Base-by-base conservation (phyloP, 177 flowering plant genomes). In the Telopea speciosissima region DNA sequence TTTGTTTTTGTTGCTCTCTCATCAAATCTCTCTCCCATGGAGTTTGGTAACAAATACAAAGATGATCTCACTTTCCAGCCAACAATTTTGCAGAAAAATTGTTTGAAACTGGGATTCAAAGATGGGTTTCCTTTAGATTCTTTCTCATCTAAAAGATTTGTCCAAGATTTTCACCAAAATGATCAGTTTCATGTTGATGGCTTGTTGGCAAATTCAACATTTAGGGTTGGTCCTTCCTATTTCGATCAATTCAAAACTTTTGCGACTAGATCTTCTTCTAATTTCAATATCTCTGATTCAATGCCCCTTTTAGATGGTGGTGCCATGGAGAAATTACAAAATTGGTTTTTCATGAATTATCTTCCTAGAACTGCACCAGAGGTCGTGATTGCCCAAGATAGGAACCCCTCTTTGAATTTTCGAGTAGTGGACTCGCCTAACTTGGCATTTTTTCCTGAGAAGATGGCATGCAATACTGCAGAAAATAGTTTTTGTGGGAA, bases 391-490 rank as follows among this genome's bases (percentile, higher is more conserved):
- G 63, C 63, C 21, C 45, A 49, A n/a, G 65, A 73, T 25, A 66
- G 52, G 14, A 72, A 31, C 26, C 63, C 69, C n/a, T 40, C 70
- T 0, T 31, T 71, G 56, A 71, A 67, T 66, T 64, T 59, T 67
- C 75, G 64, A 52, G 78, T 77, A 54, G 23, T 73, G 0, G 81
- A 80, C 45, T 80, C 79, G 3, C 5, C 81, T 44, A 82, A 70
- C 65, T 80, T 86, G 62, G 77, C 65, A 11, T 70, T 49, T 49
- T 49, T n/a, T n/a, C n/a, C n/a, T n/a, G n/a, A n/a, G n/a, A n/a
- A n/a, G n/a, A n/a, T n/a, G n/a, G n/a, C 90, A 31, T 81, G 83
- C 76, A 76, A 85, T 8, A 77, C 80, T 0, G 80, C 80, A 5
- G 83, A 77, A 6, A 78, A 77, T 73, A 78, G 77, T 3, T 64